Evolutionary conservation across 768 basidiomycete species (phyloP).

Genomic region (Rhizopogon sp.): DNA sequence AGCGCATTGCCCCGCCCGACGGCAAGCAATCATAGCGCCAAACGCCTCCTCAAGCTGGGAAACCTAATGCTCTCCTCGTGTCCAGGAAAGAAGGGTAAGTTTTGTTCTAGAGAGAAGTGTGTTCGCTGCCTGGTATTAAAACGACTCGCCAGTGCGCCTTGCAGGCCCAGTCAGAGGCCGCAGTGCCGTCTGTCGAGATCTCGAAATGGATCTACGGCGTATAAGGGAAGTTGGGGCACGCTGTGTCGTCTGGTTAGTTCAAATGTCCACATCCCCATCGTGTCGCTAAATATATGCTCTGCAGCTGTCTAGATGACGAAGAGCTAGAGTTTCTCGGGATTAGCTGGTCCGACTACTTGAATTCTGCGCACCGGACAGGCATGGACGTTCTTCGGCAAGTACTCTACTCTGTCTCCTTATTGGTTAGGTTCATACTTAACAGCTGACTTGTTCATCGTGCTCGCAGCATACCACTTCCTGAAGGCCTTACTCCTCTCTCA

Average conservation of each 20-base stretch:
- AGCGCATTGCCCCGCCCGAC: slow-evolving; percentile 5
- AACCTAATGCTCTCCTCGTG: slow-evolving; percentile 88
- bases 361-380: slow-evolving; percentile 53
- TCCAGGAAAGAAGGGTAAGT: slow-evolving; percentile 86
- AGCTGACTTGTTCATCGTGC: neutral
- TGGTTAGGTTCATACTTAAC: neutral
- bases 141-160: slow-evolving; percentile 49
- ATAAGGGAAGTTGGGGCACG: slow-evolving; percentile 71
- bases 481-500: slow-evolving; percentile 75
- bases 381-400: slow-evolving; percentile 76
- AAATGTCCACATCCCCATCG: neutral
- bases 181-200: slow-evolving; percentile 76
- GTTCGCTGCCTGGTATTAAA: neutral
- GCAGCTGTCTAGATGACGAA: slow-evolving; percentile 77
- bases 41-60: slow-evolving; percentile 46
- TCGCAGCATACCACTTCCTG: slow-evolving; percentile 79
- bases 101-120: neutral
- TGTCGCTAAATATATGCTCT: neutral
- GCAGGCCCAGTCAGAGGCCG: slow-evolving; percentile 75
- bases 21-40: slow-evolving; percentile 3
- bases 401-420: neutral
- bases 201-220: slow-evolving; percentile 69
- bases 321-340: slow-evolving; percentile 86
- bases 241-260: slow-evolving; percentile 74
- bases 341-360: slow-evolving; percentile 75